These are phyloP conservation scores for Phytopythium kandeliae DNA, from an alignment of 352 stramenopile genomes.

Conservation along the genomic window DNA sequence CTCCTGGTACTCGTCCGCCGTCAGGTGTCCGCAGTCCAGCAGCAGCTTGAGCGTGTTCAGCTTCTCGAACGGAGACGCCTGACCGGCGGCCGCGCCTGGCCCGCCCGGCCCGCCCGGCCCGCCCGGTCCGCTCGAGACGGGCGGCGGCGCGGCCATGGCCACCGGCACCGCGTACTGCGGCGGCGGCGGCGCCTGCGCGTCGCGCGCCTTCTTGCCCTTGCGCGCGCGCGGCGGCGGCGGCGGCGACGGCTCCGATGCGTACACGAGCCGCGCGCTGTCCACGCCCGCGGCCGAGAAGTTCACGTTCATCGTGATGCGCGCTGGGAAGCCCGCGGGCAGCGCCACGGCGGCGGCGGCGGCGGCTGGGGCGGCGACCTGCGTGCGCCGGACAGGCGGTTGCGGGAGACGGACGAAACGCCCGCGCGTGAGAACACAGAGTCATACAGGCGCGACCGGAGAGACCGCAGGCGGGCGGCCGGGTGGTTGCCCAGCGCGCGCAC, in stretches of 20 bases:
- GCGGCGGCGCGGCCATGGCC: background rate
- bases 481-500: background rate
- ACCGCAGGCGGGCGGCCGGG: too few species aligned
- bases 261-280: slow-evolving; percentile 3
- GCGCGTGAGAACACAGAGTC: too few species aligned
- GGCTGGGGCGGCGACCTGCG: too few species aligned
- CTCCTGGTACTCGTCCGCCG: slow-evolving; percentile 72
- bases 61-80: slow-evolving; percentile 71
- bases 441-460: too few species aligned
- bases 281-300: slow-evolving; percentile 4
- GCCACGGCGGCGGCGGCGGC: background rate
- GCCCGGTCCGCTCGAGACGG: too few species aligned
- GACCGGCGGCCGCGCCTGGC: too few species aligned
- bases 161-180: background rate
- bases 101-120: too few species aligned
- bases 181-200: background rate
- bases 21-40: slow-evolving; percentile 72
- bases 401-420: too few species aligned
- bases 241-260: too few species aligned
- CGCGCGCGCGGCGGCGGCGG: too few species aligned
- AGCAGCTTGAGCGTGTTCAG: slow-evolving; percentile 83
- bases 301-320: slow-evolving; percentile 12
- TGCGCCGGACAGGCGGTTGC: too few species aligned
- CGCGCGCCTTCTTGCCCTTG: background rate
- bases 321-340: slow-evolving; percentile 2